Conservation (phyloP, 352 stramenopile genomes). For the Pythium graminicola region DNA sequence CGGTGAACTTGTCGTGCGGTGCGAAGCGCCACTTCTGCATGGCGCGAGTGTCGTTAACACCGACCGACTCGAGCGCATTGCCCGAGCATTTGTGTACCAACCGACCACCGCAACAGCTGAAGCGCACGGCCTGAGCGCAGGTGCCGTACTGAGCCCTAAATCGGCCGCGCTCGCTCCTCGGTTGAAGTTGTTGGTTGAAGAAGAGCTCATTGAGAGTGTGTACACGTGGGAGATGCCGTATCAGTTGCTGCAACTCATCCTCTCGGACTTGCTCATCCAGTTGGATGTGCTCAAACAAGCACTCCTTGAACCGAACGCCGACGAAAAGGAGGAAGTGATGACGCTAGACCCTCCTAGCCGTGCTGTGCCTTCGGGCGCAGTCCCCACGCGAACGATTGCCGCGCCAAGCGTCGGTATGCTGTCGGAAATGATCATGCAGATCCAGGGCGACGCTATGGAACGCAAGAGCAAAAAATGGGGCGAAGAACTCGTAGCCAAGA, state of each 20-base stretch:
- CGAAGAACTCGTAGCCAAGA: constrained; percentile 56
- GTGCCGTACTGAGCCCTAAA: constrained; percentile 12
- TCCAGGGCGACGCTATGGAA: constrained; percentile 74
- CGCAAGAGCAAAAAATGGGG: constrained; percentile 80
- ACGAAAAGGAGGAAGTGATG: constrained; percentile 33
- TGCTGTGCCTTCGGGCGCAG: background rate
- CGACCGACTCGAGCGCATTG: constrained; percentile 52
- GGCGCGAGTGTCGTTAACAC: constrained; percentile 31
- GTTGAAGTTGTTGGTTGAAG: constrained; percentile 71
- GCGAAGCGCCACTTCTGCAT: constrained; percentile 55
- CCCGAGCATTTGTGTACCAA: constrained; percentile 73
- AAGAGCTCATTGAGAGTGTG: constrained; percentile 84
- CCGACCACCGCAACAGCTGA: constrained; percentile 5
- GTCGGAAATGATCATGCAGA: constrained; percentile 83
- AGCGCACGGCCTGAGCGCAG: background rate
- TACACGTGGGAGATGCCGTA: constrained; percentile 86
- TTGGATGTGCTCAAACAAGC: constrained; percentile 50
- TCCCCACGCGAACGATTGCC: background rate
- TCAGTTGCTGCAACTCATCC: constrained; percentile 72
- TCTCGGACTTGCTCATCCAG: constrained; percentile 66
- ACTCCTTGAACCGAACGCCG: constrained; percentile 4
- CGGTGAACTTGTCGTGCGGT: constrained; percentile 72
- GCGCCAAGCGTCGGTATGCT: constrained; percentile 66
- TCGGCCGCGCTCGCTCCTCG: background rate
- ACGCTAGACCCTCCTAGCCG: constrained; percentile 18